Base-by-base conservation (phyloP, 805 yeast genomes). In the Candida quercuum region DNA sequence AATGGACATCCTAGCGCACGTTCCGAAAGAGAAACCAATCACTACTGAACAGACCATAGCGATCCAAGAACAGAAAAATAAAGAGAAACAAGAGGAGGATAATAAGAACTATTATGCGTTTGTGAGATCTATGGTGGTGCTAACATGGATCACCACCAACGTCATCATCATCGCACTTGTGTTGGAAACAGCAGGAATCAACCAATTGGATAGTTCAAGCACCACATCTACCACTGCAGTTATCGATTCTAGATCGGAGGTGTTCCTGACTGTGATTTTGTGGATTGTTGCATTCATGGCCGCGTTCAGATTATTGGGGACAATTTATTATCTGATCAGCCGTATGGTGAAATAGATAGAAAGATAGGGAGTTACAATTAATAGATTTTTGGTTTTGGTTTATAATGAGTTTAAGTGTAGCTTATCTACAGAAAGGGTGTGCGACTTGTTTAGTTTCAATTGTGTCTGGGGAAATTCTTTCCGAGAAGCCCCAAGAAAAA, bases 281-380 rank as follows among this genome's bases (percentile, higher is more conserved):
- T 91, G 98, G 96, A 64, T 89, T 26, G 98, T 91, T 30, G 96
- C 96, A 4, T 85, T 81, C 20, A 74, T 87, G 70, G 96, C 98
- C 0, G 71, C 81, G 6, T 81, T 86, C 59, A 69, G 97, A 45
- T 82, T 91, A 47, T 35, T 81, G 20, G 96, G 97, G 1, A 77
- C 94, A 47, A 57, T 72, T 2, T 54, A 73, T 28, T 91, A 78
- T 55, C 61, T 86, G 54, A 36, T 69, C 0, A 38, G 41, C 8
- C 61, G 70, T 46, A 34, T 55, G 35, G 28, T 58, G n/a, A 54
- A 48, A 28, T 62, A 45, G 42, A 13, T 49, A n/a, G n/a, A n/a
- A n/a, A n/a, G 19, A 41, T 33, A 6, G 11, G 28, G n/a, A 13
- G 28, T 7, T 25, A 25, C 8, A 25, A 13, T 12, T 9, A 6